These are phyloP conservation scores for Crucihimalaya himalaica DNA, from an alignment of 345 rosid genomes.

Conservation along the genomic window DNA sequence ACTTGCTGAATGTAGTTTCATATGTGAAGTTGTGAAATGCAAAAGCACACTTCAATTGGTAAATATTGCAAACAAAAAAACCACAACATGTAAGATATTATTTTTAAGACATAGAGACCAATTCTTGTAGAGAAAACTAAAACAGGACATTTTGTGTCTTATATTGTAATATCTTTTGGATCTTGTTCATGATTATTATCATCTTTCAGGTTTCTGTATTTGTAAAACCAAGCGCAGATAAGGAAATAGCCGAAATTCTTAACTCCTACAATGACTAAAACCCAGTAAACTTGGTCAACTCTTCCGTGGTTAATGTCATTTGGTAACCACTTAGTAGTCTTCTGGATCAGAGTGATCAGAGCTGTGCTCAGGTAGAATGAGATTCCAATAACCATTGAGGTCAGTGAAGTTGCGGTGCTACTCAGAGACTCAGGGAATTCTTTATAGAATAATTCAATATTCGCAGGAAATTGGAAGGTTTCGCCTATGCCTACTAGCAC, in stretches of 20 bases:
- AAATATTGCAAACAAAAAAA: too few species aligned
- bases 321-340: constrained; percentile 51
- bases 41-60: not conserved
- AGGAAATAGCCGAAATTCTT: constrained; percentile 52
- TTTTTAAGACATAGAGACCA: not conserved
- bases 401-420: constrained; percentile 54
- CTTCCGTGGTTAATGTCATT: constrained; percentile 53
- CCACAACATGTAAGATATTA: not conserved
- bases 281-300: constrained; percentile 51
- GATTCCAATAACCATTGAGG: constrained; percentile 44
- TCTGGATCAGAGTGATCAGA: constrained; percentile 40
- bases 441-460: constrained; percentile 47
- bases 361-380: constrained; percentile 47
- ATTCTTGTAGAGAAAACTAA: not conserved
- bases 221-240: constrained; percentile 37
- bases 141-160: not conserved
- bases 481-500: constrained; percentile 52
- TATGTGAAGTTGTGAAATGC: not conserved
- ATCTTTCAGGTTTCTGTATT: constrained; percentile 25
- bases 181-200: not conserved
- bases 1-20: not conserved
- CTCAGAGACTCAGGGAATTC: constrained; percentile 49
- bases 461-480: constrained; percentile 55
- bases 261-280: constrained; percentile 37
- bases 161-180: not conserved